These are phyloP conservation scores for Dissophora globulifera DNA, from an alignment of 192 early-diverging fungal genomes.

Conservation along the genomic window DNA sequence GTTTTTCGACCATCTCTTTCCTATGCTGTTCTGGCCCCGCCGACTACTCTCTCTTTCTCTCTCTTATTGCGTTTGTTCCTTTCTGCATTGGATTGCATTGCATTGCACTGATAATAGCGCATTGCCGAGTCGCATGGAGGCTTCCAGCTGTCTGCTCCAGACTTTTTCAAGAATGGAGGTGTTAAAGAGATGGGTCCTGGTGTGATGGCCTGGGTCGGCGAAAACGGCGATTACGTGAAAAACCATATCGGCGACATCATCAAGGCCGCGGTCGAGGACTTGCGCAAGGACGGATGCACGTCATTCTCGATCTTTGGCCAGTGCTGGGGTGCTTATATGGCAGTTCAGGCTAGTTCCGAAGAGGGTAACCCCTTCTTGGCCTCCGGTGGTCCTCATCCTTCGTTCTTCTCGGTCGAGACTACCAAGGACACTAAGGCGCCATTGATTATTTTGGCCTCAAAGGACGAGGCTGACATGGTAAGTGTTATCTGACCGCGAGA, in stretches of 20 bases:
- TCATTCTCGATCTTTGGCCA: constrained; percentile 69
- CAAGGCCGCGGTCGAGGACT: constrained; percentile 35
- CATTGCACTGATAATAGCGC: constrained; percentile 9
- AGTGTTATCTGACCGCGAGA: background rate
- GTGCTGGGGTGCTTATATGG: constrained; percentile 78
- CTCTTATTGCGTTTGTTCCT: no score
- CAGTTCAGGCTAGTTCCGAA: constrained; percentile 57
- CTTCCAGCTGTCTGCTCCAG: constrained; percentile 74
- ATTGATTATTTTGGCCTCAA: constrained; percentile 67
- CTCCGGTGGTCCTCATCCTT: constrained; percentile 71
- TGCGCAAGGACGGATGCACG: constrained; percentile 56
- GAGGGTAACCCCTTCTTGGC: constrained; percentile 58
- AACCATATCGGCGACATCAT: constrained; percentile 31
- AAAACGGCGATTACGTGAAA: constrained; percentile 32
- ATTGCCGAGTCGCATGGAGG: constrained; percentile 58
- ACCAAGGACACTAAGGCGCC: constrained; percentile 65
- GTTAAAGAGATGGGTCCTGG: constrained; percentile 24
- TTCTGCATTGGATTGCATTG: no score
- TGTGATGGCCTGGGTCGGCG: constrained; percentile 55
- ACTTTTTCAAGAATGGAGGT: constrained; percentile 66
- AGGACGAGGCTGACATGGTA: constrained; percentile 73
- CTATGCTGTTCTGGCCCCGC: background rate
- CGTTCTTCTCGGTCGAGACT: constrained; percentile 62
- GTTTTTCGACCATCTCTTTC: background rate
- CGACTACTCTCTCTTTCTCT: background rate